These are phyloP conservation scores for Neurospora sp. DNA, from an alignment of 495 filamentous ascomycete species.

Conservation along the genomic window DNA sequence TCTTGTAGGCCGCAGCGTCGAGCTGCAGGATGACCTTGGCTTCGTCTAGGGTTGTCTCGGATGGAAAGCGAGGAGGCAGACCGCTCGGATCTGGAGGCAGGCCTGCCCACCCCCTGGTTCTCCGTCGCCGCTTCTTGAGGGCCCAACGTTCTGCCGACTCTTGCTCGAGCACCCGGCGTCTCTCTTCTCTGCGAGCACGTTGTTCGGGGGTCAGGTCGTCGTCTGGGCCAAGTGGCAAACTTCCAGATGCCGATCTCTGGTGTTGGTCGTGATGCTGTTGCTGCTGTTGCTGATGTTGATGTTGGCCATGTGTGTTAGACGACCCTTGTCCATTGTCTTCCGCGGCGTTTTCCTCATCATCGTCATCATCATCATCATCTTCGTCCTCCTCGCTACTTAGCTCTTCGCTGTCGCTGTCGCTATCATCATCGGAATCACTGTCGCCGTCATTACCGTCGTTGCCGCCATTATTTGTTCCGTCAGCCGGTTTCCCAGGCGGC, in stretches of 20 bases:
- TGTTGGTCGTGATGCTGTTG: neutral
- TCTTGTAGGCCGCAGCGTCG: constrained; percentile 50
- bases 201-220: constrained; percentile 42
- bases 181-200: constrained; percentile 44
- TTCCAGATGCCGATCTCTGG: neutral
- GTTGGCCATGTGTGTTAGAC: neutral
- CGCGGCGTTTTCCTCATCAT: neutral
- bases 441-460: neutral
- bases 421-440: neutral
- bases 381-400: constrained; percentile 22
- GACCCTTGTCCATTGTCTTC: neutral
- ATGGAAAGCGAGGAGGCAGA: constrained; percentile 62
- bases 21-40: constrained; percentile 60
- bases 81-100: constrained; percentile 64
- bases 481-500: constrained; percentile 22
- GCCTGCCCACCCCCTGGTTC: constrained; percentile 60
- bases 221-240: constrained; percentile 16
- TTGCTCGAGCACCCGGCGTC: constrained; percentile 45
- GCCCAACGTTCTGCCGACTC: constrained; percentile 57
- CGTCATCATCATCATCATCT: neutral
- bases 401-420: neutral
- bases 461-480: constrained; percentile 23
- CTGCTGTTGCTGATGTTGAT: neutral
- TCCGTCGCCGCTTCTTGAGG: constrained; percentile 59
- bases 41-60: constrained; percentile 74